Evolutionary conservation across 768 basidiomycete genomes (phyloP).

Genomic region (Pleurotus tuber-regium): DNA sequence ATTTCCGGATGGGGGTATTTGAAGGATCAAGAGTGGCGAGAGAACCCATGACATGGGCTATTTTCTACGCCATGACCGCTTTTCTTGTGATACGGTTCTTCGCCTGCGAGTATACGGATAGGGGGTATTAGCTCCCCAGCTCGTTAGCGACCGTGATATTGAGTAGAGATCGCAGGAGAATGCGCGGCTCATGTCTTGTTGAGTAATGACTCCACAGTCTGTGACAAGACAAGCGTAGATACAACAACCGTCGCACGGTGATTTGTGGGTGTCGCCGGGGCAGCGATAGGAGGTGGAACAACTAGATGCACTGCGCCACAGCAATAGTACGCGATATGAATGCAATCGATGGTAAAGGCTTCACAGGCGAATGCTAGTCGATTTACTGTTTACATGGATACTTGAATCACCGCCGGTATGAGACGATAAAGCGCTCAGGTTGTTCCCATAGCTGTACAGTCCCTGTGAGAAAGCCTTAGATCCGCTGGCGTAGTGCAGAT

Average conservation of each 20-base stretch:
- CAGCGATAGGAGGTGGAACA: neutral
- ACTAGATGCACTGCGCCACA: neutral
- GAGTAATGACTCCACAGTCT: constrained; percentile 5
- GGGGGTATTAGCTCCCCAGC: neutral
- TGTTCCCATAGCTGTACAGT: constrained; percentile 7
- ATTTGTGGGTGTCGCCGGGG: neutral
- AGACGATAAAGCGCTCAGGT: neutral
- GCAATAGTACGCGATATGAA: neutral
- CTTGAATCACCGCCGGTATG: constrained; percentile 10
- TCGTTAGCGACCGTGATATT: neutral
- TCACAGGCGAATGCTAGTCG: too few relatives aligned
- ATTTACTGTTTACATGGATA: neutral
- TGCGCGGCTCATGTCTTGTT: neutral
- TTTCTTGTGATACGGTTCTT: constrained; percentile 3
- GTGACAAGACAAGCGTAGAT: neutral
- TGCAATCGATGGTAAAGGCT: neutral
- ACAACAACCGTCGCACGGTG: neutral
- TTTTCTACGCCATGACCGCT: neutral
- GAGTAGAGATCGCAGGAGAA: neutral
- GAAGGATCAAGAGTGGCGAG: constrained; percentile 3
- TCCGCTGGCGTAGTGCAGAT: neutral
- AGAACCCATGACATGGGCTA: constrained; percentile 7
- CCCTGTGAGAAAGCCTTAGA: constrained; percentile 6
- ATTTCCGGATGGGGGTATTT: constrained; percentile 4
- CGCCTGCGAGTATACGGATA: constrained; percentile 6